Conservation (phyloP, 2,329 filamentous ascomycete species). For the Xenoacremonium recifei region DNA sequence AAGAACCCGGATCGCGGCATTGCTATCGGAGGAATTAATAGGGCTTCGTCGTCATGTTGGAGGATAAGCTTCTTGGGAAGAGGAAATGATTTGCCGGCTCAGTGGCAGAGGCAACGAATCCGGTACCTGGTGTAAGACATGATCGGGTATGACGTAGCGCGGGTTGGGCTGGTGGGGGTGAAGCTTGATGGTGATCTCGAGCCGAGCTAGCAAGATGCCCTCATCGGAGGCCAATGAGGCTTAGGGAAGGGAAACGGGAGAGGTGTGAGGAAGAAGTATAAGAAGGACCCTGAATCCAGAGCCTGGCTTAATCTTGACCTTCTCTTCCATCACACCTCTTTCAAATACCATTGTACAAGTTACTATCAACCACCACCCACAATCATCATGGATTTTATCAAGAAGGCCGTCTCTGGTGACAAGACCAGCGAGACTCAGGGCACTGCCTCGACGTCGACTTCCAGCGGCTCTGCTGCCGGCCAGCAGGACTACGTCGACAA, state of each 20-base stretch:
- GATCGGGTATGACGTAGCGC: conserved; percentile 24
- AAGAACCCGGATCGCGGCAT: neutral
- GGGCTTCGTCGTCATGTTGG: no score
- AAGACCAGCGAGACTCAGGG: conserved; percentile 14
- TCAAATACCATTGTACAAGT: conserved; percentile 1
- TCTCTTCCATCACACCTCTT: neutral
- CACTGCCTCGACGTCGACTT: conserved; percentile 12
- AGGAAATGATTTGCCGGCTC: neutral
- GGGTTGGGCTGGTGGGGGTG: conserved; percentile 2
- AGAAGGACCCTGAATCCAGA: conserved; percentile 11
- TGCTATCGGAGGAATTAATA: no score
- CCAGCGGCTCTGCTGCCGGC: conserved; percentile 5
- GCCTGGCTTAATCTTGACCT: neutral
- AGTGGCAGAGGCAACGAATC: no score
- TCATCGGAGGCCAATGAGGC: neutral
- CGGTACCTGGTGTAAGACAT: conserved; percentile 11
- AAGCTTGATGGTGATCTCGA: neutral
- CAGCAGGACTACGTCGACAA: conserved; percentile 37
- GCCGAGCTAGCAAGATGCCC: neutral
- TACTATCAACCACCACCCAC: conserved; percentile 2
- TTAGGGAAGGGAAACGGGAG: neutral
- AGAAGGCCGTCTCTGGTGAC: conserved; percentile 27
- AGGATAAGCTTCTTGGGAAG: no score
- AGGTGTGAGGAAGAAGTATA: conserved; percentile 10
- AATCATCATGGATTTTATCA: conserved; percentile 39